Base-by-base conservation (phyloP, 179 eudicot species). In the Sideroxylon spinosum region DNA sequence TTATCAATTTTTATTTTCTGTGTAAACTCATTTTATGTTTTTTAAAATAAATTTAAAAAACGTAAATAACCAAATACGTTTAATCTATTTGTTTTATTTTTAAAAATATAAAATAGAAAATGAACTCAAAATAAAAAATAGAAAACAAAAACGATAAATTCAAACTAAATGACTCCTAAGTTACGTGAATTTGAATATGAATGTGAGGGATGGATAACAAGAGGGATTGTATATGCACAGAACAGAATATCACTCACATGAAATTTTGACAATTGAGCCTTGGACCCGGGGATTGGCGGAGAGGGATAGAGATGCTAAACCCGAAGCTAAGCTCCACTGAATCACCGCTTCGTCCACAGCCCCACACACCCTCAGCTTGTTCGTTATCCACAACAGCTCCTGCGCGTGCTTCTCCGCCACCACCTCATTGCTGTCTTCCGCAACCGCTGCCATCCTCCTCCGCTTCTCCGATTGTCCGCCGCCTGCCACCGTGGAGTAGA, bases 401-500 rank as follows among this genome's bases (percentile, higher is more conserved):
- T 84, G 86, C 23, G 84, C 84, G 16, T 81, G 70, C 53, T 84
- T 84, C 84, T 84, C 86, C 12, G 86, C 84, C 67, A 49, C 46
- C 29, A 81, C 55, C 19, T 78, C 83, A 5, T 26, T 56, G 5
- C 25, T 55, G 6, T 66, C 68, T 46, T 71, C 80, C 29, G 19
- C 55, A 14, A 25, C 59, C 11, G 32, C 63, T 63, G 37, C 73
- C 70, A 7, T 44, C 56, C 46, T 44, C 16, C 46, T 12, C 78
- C 57, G 63, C 48, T 77, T 74, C 61, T 37, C 60, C 20, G 9
- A 70, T 25, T 37, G 53, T 16, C 7, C 56, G 55, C 67, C 32
- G 11, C 56, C 80, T 4, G 65, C 29, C 32, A 26, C 49, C 4
- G 37, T 0, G 0, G 86, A 70, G 29, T 78, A 76, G 0, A 81